Evolutionary conservation across 2,329 filamentous ascomycete species (phyloP).

Genomic region (Microcyclospora pomicola): DNA sequence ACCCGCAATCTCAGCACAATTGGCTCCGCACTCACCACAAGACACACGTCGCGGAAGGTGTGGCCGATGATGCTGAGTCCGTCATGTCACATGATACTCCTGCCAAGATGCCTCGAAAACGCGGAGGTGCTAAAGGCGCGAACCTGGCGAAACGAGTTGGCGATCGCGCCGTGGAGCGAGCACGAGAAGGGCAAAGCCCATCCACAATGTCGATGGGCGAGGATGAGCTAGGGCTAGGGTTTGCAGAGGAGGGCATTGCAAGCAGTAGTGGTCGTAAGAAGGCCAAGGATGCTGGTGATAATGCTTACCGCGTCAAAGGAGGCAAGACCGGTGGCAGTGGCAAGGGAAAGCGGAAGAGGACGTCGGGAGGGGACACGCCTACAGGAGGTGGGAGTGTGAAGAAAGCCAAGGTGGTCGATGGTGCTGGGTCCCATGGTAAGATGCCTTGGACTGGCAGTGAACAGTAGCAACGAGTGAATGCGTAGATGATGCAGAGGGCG

Average conservation of each 20-base stretch:
- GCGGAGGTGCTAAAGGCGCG: constrained; percentile 9
- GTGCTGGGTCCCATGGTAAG: no score
- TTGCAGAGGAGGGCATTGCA: constrained; percentile 10
- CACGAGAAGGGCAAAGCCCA: constrained; percentile 22
- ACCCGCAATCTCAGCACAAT: constrained; percentile 87
- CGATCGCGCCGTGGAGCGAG: constrained; percentile 21
- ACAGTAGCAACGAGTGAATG: no score
- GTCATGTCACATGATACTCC: constrained; percentile 65
- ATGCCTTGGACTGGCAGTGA: no score
- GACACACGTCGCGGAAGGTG: constrained; percentile 9
- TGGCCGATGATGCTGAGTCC: constrained; percentile 47
- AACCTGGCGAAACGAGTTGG: constrained; percentile 24
- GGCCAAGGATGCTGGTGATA: constrained; percentile 25
- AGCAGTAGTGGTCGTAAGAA: constrained; percentile 22
- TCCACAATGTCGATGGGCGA: constrained; percentile 23
- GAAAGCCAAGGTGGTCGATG: constrained; percentile 7
- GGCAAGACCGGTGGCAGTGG: constrained; percentile 28
- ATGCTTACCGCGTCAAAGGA: constrained; percentile 35
- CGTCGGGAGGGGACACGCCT: constrained; percentile 2
- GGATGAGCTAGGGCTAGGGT: constrained; percentile 24
- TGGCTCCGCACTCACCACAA: constrained; percentile 48
- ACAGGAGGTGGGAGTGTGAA: constrained; percentile 5
- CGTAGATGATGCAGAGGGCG: no score
- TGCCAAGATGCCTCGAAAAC: constrained; percentile 47
- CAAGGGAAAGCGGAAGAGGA: constrained; percentile 27